Conservation (phyloP, 495 filamentous ascomycete genomes). For the Copromyces sp. region DNA sequence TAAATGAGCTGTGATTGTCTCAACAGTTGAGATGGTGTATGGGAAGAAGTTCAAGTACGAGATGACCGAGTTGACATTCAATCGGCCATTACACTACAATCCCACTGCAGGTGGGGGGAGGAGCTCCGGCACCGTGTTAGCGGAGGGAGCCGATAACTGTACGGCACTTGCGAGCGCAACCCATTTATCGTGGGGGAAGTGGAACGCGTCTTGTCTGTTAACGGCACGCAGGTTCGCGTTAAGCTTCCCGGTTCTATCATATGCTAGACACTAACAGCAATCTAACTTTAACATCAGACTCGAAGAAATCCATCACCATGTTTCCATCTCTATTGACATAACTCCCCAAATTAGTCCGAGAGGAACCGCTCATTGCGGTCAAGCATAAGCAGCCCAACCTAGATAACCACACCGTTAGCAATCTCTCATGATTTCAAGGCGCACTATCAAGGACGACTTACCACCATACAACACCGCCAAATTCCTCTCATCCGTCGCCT, state of each 20-base stretch:
- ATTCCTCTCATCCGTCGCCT: conserved; percentile 87
- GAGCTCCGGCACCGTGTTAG: not conserved
- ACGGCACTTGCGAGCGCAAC: not conserved
- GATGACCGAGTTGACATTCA: not conserved
- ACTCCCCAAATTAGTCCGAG: not conserved
- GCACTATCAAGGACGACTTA: conserved; percentile 31
- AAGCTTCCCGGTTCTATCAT: not conserved
- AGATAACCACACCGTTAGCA: conserved; percentile 10
- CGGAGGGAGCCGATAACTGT: not conserved
- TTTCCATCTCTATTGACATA: not conserved
- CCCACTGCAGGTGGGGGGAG: not conserved
- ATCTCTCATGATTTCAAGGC: not conserved
- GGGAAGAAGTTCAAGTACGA: not conserved
- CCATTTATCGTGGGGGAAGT: not conserved
- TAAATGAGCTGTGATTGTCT: not conserved
- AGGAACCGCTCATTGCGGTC: not conserved
- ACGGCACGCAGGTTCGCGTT: not conserved
- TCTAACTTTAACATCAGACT: not conserved
- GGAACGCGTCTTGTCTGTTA: not conserved
- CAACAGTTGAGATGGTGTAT: not conserved
- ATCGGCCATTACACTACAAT: not conserved
- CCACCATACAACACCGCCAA: conserved; percentile 85
- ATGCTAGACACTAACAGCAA: not conserved
- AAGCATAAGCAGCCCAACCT: conserved; percentile 59
- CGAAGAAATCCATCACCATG: not conserved